phyloP scores from a whole-genome alignment of 2,329 filamentous ascomycete genomes.

The Monosporascus ibericus region DNA sequence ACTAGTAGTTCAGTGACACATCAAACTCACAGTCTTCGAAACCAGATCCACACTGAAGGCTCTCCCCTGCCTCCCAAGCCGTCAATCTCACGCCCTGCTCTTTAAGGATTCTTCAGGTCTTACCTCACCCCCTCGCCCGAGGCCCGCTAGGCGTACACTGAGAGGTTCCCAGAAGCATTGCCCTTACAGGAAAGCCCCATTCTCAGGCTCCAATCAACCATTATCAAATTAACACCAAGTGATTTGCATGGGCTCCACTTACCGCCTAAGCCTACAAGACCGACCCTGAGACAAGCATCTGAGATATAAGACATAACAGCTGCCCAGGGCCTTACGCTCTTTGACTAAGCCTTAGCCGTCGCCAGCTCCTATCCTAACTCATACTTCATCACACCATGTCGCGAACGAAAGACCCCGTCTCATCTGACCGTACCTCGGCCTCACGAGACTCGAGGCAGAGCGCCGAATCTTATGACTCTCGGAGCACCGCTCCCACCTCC shows the following conservation, averaged over 20 bases:
- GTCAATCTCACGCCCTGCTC: not conserved
- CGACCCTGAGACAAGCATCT: constrained; percentile 18
- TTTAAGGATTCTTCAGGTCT: not conserved
- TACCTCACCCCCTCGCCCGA: not conserved
- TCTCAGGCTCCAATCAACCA: constrained; percentile 22
- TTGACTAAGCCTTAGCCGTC: constrained; percentile 2
- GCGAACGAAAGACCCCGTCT: constrained; percentile 25
- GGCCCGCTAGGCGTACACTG: not conserved
- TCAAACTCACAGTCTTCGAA: not conserved
- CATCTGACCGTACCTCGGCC: constrained; percentile 31
- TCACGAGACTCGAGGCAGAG: constrained; percentile 36
- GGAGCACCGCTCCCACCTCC: constrained; percentile 43
- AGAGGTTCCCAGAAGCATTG: constrained; percentile 16
- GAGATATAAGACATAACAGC: constrained; percentile 18
- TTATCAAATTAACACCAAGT: constrained; percentile 17
- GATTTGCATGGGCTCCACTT: constrained; percentile 16
- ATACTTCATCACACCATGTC: constrained; percentile 27
- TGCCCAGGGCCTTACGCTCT: constrained; percentile 6
- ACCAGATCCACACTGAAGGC: not conserved
- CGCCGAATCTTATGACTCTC: constrained; percentile 39
- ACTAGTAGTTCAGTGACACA: not conserved
- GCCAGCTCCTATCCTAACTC: constrained; percentile 13
- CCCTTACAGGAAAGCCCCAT: constrained; percentile 16
- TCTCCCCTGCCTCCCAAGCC: not conserved
- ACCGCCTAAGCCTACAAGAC: constrained; percentile 10